phyloP scores from a whole-genome alignment of 257 asterid species.

The Agastache rugosa region DNA sequence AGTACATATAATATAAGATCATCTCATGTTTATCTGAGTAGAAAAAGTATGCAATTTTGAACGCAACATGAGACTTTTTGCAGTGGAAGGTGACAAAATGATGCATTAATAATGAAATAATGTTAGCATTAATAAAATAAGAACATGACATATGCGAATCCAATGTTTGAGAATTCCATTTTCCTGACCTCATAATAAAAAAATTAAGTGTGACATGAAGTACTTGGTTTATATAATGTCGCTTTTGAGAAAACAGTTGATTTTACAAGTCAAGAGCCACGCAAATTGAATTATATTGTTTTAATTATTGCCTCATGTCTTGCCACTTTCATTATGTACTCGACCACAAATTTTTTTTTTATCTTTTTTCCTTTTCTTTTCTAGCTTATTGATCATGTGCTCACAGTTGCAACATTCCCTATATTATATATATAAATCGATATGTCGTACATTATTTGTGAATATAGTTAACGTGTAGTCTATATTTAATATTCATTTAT shows the following conservation, averaged over 20 bases:
- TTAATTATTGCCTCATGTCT: conserved; percentile 14
- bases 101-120: conserved; percentile 21
- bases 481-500: too few species aligned
- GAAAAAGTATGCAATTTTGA: not conserved
- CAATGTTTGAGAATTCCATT: conserved; percentile 28
- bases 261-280: conserved; percentile 19
- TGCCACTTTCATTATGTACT: conserved; percentile 17
- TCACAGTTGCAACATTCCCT: not conserved
- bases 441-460: too few species aligned
- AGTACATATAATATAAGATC: not conserved
- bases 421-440: too few species aligned
- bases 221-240: not conserved
- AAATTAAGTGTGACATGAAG: not conserved
- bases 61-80: not conserved
- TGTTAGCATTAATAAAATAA: conserved; percentile 2
- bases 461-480: too few species aligned
- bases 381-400: not conserved
- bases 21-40: not conserved
- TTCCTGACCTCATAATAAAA: conserved; percentile 32
- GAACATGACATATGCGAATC: conserved; percentile 36
- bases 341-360: not conserved
- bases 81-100: conserved; percentile 32
- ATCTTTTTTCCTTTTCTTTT: not conserved
- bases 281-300: not conserved
- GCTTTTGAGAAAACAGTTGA: conserved; percentile 28